Base-by-base conservation (phyloP, 2,329 filamentous ascomycete species). In the Exophiala phaeomuriformis region DNA sequence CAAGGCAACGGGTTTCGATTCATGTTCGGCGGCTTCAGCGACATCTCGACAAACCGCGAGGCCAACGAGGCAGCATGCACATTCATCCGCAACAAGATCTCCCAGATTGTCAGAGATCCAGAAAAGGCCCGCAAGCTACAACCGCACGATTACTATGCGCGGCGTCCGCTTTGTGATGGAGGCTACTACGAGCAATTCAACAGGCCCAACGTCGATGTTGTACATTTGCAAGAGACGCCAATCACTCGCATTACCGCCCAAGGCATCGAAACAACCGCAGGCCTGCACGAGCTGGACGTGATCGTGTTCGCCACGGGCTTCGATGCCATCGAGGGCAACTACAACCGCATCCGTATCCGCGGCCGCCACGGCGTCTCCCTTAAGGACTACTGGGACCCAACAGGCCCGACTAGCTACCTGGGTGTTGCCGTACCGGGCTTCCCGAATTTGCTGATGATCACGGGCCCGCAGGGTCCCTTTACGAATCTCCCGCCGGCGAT, bases 71-170 rank as follows among this genome's bases (percentile, higher is more conserved):
- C 64, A 28, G 67, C 68, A 0, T 69, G 65, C 49, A 59, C 68
- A 7, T 75, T 71, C 58, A 65, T 71, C 54, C 59, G 63, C 30
- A 61, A 61, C n/a, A 68, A 68, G 54, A 69, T 70, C 35, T 9
- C 52, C 2, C 43, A 54, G n/a, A 63, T 58, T 2, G 65, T 71
- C 9, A 60, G 62, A 28, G 67, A 71, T 47, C 66, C 65, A 7
- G 51, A 62, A 31, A 69, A 65, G 45, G 63, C 60, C 5, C 49
- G 53, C 5, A 56, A 62, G 5, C 61, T 70, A 5, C 58, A 43
- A 68, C 79, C 74, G 0, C 75, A 80, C 49, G 65, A 77, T 39
- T 80, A 79, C 57, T 80, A 76, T 10, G 68, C 72, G 35, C 82
- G 79, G 66, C 71, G 78, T 0, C 68, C 67, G 2, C 71, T 65